Conservation (phyloP, 2,329 filamentous ascomycete genomes). For the Fusarium lateritium region DNA sequence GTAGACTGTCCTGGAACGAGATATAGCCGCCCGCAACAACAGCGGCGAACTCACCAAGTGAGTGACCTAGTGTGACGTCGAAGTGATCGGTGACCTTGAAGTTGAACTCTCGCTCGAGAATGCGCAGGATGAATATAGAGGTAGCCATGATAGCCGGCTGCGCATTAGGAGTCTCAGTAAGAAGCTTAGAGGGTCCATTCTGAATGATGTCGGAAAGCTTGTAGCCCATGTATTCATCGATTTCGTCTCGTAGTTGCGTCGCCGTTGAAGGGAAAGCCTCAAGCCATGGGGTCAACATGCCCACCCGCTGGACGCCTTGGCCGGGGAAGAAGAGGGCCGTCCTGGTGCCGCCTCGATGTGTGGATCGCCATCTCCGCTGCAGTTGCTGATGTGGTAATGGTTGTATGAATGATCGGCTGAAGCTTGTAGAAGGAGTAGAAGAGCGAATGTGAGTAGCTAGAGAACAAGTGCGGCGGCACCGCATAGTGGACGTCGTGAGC, state of each 20-base stretch:
- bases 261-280: constrained; percentile 86
- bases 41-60: constrained; percentile 92
- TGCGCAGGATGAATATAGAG: constrained; percentile 88
- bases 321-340: constrained; percentile 77
- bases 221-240: constrained; percentile 82
- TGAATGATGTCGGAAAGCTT: constrained; percentile 84
- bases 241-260: constrained; percentile 84
- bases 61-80: constrained; percentile 90
- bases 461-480: constrained; percentile 47
- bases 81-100: constrained; percentile 80
- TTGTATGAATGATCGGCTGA: constrained; percentile 23
- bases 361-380: constrained; percentile 52
- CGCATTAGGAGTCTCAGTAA: constrained; percentile 88
- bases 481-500: constrained; percentile 50
- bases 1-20: constrained; percentile 81
- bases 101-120: constrained; percentile 87
- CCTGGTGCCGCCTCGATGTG: constrained; percentile 57
- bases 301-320: constrained; percentile 90
- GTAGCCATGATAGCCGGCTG: constrained; percentile 98
- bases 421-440: constrained; percentile 5
- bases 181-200: constrained; percentile 80
- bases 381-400: constrained; percentile 8
- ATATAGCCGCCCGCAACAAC: constrained; percentile 88
- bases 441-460: constrained; percentile 19
- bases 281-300: constrained; percentile 89